Conservation (phyloP, 2,329 filamentous ascomycete genomes). For the Rutstroemia sp. region DNA sequence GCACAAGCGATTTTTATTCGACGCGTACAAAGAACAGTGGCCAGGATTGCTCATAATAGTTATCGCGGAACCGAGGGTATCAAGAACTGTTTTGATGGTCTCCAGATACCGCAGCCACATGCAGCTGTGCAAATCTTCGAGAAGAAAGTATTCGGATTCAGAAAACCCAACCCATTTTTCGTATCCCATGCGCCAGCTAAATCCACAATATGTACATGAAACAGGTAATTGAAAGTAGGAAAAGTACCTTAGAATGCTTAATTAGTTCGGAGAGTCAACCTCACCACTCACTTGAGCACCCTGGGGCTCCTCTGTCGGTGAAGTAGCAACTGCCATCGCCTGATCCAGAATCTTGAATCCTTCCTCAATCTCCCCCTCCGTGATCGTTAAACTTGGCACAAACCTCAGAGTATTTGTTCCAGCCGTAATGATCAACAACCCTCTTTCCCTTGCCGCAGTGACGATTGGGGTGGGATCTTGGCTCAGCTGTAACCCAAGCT, state of each 20-base stretch:
- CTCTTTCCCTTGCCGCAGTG: slow-evolving; percentile 78
- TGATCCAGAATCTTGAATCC: slow-evolving; percentile 71
- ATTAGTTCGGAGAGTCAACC: slow-evolving; percentile 24
- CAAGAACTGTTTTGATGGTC: too few species aligned
- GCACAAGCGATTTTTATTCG: too few species aligned
- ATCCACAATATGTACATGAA: neutral
- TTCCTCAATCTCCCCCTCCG: slow-evolving; percentile 69
- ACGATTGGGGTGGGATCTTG: slow-evolving; percentile 68
- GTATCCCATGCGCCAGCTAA: neutral
- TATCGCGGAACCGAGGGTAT: too few species aligned
- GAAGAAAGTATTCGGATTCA: neutral
- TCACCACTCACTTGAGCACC: slow-evolving; percentile 20
- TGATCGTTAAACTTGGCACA: slow-evolving; percentile 79
- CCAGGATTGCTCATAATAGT: too few species aligned
- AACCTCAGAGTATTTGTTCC: slow-evolving; percentile 90
- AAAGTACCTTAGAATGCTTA: neutral
- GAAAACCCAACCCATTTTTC: neutral
- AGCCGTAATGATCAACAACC: slow-evolving; percentile 83
- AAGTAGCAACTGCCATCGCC: slow-evolving; percentile 37
- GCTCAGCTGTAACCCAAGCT: slow-evolving; percentile 77
- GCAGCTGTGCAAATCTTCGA: too few species aligned
- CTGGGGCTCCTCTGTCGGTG: slow-evolving; percentile 10
- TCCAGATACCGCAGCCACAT: too few species aligned
- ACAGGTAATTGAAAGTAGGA: neutral
- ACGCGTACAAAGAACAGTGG: too few species aligned